Base-by-base conservation (phyloP, 148 eudicot genomes). In the Silene latifolia region DNA sequence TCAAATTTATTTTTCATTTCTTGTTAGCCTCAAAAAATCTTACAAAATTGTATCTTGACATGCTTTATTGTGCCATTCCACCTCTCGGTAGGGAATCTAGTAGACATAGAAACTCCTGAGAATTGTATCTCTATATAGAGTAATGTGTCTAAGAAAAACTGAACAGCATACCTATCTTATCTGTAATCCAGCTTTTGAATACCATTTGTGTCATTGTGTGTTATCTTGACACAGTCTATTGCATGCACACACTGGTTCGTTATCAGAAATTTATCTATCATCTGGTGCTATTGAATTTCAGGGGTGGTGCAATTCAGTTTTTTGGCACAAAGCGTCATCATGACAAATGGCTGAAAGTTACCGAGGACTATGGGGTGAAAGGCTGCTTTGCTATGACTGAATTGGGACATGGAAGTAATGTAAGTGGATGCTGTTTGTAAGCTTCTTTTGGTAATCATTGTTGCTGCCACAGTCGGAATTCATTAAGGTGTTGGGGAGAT, bases 311-410 rank as follows among this genome's bases (percentile, higher is more conserved):
- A 63, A 85, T 94, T 83, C 93, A 87, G 71, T 90, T 90, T 83
- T 86, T 94, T 56, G 98, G 98, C 62, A 91, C 98, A 69, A 87
- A 91, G 80, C 90, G 92, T 58, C 98, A 94, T 84, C 98, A 94
- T 81, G 97, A 91, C 68, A 91, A 91, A 76, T 94, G 97, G 97
- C 85, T 94, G 75, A 83, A 83, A 74, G 84, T 79, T 57, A 82
- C 92, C 1, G 98, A 94, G 77, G 86, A 83, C 51, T 90, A 91
- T 70, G 72, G 69, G 72, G 80, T 94, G 72, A 91, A 84, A 63
- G 97, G 98, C 80, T 94, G 98, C 85, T 94, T 94, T 85, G 90
- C 98, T 66, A 94, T 94, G 98, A 91, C 98, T 67, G 98, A 94
- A 81, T 83, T 94, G 82, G 98, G 98, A 8, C 98, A 94, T 86